Conservation (phyloP, 1,284 basidiomycete genomes). For the Athelia psychrophila region DNA sequence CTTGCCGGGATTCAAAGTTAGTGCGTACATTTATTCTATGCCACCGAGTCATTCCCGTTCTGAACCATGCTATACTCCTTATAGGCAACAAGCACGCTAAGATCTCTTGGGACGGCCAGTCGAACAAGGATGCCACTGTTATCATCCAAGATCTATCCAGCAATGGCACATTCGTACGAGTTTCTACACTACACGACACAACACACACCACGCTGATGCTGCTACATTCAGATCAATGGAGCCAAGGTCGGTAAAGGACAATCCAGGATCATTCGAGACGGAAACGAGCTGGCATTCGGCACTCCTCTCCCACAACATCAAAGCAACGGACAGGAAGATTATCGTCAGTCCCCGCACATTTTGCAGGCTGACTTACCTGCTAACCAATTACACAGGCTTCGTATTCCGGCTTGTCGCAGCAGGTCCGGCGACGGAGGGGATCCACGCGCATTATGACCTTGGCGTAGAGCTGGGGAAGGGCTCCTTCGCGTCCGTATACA, state of each 20-base stretch:
- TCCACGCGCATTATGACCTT: constrained; percentile 66
- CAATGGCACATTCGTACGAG: constrained; percentile 83
- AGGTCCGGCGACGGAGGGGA: constrained; percentile 43
- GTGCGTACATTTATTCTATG: constrained; percentile 43
- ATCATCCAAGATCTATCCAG: constrained; percentile 72
- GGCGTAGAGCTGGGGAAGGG: constrained; percentile 72
- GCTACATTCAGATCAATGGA: constrained; percentile 70
- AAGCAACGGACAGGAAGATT: constrained; percentile 53
- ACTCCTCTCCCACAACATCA: constrained; percentile 43
- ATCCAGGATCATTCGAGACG: constrained; percentile 64
- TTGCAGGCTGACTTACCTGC: constrained; percentile 14
- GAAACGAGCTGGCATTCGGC: constrained; percentile 83
- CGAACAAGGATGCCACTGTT: constrained; percentile 49
- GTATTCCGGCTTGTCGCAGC: constrained; percentile 49
- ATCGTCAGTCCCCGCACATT: constrained; percentile 35
- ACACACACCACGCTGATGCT: neutral
- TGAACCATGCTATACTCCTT: constrained; percentile 2
- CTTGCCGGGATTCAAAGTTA: constrained; percentile 67
- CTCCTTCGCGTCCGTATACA: constrained; percentile 78
- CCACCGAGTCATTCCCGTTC: neutral
- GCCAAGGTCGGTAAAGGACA: constrained; percentile 56
- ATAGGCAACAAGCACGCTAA: constrained; percentile 66
- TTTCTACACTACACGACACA: constrained; percentile 4
- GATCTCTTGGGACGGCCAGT: constrained; percentile 66
- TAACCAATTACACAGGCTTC: constrained; percentile 29